phyloP scores from a whole-genome alignment of 1,139 yeast genomes.

The Geotrichum citri-aurantii region DNA sequence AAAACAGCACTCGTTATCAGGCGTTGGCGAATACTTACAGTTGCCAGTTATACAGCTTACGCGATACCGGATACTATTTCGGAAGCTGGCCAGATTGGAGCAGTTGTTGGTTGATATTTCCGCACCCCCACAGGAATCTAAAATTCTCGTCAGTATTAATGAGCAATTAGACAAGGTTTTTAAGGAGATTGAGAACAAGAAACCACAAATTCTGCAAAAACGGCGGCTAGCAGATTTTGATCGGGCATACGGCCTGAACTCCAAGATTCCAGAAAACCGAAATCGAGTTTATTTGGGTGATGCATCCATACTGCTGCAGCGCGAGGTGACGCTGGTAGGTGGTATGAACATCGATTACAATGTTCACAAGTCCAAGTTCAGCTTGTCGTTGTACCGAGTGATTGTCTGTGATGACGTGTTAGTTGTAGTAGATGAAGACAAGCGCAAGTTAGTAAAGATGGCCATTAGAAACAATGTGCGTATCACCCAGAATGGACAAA shows the following conservation, averaged over 20 bases:
- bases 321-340: conserved; percentile 12
- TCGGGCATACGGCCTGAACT: conserved; percentile 5
- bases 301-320: conserved; percentile 11
- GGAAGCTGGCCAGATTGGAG: conserved; percentile 4
- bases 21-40: conserved; percentile 25
- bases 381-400: conserved; percentile 11
- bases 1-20: conserved; percentile 21
- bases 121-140: neutral
- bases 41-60: conserved; percentile 21
- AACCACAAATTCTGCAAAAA: conserved; percentile 14
- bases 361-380: conserved; percentile 8
- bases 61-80: conserved; percentile 8
- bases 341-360: conserved; percentile 12
- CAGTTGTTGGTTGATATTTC: neutral
- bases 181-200: conserved; percentile 14
- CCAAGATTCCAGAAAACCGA: neutral
- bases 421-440: conserved; percentile 17
- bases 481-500: neutral
- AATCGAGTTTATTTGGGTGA: conserved; percentile 16
- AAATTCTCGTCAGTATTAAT: neutral
- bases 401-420: conserved; percentile 17
- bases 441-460: conserved; percentile 13
- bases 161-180: conserved; percentile 13
- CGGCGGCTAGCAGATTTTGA: conserved; percentile 16
- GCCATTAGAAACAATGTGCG: neutral